phyloP scores from a whole-genome alignment of 1,139 yeast species.

The Protomyces inundatus region DNA sequence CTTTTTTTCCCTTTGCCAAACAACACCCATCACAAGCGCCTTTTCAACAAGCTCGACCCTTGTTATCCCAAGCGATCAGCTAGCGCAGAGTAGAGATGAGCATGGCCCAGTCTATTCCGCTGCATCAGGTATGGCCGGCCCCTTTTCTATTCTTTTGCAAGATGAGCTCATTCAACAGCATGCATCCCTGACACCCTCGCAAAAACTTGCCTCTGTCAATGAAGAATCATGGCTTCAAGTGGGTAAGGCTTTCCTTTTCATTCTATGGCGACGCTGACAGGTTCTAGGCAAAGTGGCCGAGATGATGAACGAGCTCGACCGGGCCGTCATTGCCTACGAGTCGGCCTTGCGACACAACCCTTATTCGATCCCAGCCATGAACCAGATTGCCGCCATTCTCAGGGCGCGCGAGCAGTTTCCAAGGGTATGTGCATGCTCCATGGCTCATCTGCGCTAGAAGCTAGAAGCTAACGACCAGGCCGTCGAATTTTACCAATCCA shows the following conservation, averaged over 20 bases:
- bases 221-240: constrained; percentile 92
- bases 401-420: constrained; percentile 80
- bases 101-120: neutral
- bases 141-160: neutral
- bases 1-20: no score
- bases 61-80: no score
- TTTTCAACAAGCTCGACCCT: no score
- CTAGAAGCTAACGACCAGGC: constrained; percentile 50
- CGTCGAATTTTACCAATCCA: constrained; percentile 85
- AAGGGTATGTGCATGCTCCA: constrained; percentile 1
- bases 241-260: constrained; percentile 32
- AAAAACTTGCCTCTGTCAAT: constrained; percentile 49
- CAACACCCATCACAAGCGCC: no score
- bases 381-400: constrained; percentile 80
- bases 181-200: constrained; percentile 45
- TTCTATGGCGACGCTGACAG: neutral
- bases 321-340: constrained; percentile 84
- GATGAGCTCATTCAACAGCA: neutral
- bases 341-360: constrained; percentile 85
- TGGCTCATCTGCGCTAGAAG: neutral
- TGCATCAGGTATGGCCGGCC: neutral
- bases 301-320: constrained; percentile 77
- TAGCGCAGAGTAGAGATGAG: neutral
- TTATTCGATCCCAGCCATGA: constrained; percentile 75
- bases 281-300: constrained; percentile 73